phyloP scores from a whole-genome alignment of 352 stramenopile species.

The Globisporangium megalacanthum region DNA sequence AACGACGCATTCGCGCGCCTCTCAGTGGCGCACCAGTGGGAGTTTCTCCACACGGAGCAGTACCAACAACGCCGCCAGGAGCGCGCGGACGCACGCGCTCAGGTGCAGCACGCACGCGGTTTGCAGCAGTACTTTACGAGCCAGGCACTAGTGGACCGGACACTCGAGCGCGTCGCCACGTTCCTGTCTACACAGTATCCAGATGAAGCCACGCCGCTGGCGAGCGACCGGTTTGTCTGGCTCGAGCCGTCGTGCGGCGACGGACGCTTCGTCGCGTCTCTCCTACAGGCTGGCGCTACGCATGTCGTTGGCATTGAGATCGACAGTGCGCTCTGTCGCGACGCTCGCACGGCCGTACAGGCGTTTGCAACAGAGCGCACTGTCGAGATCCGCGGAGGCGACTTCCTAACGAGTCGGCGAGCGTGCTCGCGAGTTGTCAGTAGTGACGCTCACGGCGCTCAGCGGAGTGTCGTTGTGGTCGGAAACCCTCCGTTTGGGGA shows the following conservation, averaged over 20 bases:
- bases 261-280: conserved; percentile 38
- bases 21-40: conserved; percentile 13
- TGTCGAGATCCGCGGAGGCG: conserved; percentile 25
- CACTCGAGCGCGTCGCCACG: conserved; percentile 24
- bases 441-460: neutral
- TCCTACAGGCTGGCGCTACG: conserved; percentile 33
- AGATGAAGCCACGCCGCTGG: neutral
- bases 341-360: conserved; percentile 7
- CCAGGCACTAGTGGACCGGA: conserved; percentile 28
- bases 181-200: conserved; percentile 7
- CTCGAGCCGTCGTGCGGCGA: conserved; percentile 75
- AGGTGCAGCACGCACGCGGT: conserved; percentile 37
- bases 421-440: neutral
- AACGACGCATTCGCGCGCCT: conserved; percentile 31
- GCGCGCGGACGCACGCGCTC: conserved; percentile 13
- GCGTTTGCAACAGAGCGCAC: conserved; percentile 3
- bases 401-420: conserved; percentile 48
- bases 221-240: conserved; percentile 29
- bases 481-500: conserved; percentile 70
- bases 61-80: conserved; percentile 31
- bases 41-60: conserved; percentile 48
- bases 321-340: conserved; percentile 23
- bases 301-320: conserved; percentile 58
- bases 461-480: conserved; percentile 30
- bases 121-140: conserved; percentile 77